These are phyloP conservation scores for Candida boleticola DNA, from an alignment of 805 yeast genomes.

Conservation along the genomic window DNA sequence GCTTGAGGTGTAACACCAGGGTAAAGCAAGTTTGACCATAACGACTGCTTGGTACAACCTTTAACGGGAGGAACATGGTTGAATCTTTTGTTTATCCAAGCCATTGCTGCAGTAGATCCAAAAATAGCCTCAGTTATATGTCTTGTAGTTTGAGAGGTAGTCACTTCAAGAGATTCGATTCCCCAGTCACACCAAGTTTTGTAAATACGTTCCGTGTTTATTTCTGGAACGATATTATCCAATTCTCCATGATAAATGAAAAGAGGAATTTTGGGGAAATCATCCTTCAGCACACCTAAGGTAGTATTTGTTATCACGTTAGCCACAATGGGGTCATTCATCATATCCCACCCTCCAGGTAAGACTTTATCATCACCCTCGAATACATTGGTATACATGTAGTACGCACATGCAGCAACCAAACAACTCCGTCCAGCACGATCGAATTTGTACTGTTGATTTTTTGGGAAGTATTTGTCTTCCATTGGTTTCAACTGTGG, in stretches of 20 bases:
- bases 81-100: constrained; percentile 12
- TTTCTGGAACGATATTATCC: constrained; percentile 18
- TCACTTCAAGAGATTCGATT: constrained; percentile 21
- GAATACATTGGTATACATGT: not conserved
- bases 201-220: constrained; percentile 13
- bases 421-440: constrained; percentile 13
- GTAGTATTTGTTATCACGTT: constrained; percentile 1
- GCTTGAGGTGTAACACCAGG: constrained; percentile 4
- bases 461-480: constrained; percentile 5
- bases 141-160: constrained; percentile 15
- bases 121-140: constrained; percentile 14
- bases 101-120: constrained; percentile 11
- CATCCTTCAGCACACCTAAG: constrained; percentile 5
- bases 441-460: constrained; percentile 1
- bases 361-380: not conserved
- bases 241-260: constrained; percentile 18
- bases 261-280: constrained; percentile 19
- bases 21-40: not conserved
- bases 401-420: constrained; percentile 12
- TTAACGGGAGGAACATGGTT: constrained; percentile 9
- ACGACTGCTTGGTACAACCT: constrained; percentile 20
- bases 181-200: constrained; percentile 24
- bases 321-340: constrained; percentile 1
- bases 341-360: constrained; percentile 4
- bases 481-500: constrained; percentile 17